Evolutionary conservation across 208 protist species (phyloP).

Genomic region (Vickermania spadyakhi): DNA sequence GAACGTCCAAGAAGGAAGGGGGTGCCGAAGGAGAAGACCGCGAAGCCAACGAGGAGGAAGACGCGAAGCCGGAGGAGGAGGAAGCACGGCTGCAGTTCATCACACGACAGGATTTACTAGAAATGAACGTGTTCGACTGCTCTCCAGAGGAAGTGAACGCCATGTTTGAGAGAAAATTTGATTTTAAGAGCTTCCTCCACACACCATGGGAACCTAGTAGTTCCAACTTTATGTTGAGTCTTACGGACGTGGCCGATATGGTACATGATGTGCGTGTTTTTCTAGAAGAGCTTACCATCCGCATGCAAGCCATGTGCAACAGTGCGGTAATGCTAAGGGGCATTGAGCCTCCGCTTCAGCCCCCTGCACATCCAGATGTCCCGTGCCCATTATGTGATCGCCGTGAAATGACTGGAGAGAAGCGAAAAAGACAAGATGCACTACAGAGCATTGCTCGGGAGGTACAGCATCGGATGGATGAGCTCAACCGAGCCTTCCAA

Average conservation of each 20-base stretch:
- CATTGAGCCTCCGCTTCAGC: slow-evolving; percentile 44
- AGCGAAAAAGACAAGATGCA: slow-evolving; percentile 33
- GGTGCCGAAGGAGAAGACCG: neutral
- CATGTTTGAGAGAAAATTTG: slow-evolving; percentile 58
- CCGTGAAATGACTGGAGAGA: slow-evolving; percentile 36
- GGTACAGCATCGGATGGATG: slow-evolving; percentile 62
- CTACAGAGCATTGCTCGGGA: slow-evolving; percentile 62
- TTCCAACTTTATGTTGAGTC: slow-evolving; percentile 22
- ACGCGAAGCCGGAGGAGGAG: slow-evolving; percentile 1
- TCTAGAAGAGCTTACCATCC: slow-evolving; percentile 62
- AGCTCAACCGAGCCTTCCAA: slow-evolving; percentile 56
- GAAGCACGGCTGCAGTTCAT: slow-evolving; percentile 19
- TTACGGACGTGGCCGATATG: slow-evolving; percentile 59
- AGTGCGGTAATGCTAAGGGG: slow-evolving; percentile 49
- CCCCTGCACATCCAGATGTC: slow-evolving; percentile 55
- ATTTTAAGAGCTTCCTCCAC: slow-evolving; percentile 56
- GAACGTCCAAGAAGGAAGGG: neutral
- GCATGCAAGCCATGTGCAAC: slow-evolving; percentile 42
- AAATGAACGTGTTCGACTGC: slow-evolving; percentile 62
- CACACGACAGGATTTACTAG: slow-evolving; percentile 38
- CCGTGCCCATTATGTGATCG: slow-evolving; percentile 66
- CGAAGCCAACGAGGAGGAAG: neutral
- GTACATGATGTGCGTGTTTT: slow-evolving; percentile 47
- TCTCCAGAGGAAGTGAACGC: slow-evolving; percentile 74
- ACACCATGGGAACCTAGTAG: slow-evolving; percentile 17